These are phyloP conservation scores for Tuber brumale DNA, from an alignment of 495 filamentous ascomycete species.

Conservation along the genomic window DNA sequence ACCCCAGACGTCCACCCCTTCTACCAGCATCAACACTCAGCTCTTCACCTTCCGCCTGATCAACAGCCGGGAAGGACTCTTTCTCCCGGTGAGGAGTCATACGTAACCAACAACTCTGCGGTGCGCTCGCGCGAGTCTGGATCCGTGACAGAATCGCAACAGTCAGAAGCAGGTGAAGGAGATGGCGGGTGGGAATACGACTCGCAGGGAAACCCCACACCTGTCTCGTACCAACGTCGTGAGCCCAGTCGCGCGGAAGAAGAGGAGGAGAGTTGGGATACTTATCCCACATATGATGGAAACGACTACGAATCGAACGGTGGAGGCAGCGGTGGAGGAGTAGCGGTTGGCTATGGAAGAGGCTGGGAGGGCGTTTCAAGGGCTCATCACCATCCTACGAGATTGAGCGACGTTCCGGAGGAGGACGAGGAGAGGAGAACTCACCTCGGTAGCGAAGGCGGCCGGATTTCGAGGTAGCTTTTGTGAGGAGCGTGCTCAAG, in stretches of 20 bases:
- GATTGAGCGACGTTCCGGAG: constrained; percentile 90
- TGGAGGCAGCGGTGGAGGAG: constrained; percentile 22
- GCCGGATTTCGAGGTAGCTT: constrained; percentile 34
- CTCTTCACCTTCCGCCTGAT: constrained; percentile 34
- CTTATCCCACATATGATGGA: constrained; percentile 40
- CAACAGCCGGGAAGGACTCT: constrained; percentile 28
- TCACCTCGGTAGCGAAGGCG: constrained; percentile 30
- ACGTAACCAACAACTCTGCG: constrained; percentile 32
- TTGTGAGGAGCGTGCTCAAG: constrained; percentile 35
- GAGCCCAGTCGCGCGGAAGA: constrained; percentile 30
- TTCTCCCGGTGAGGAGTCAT: constrained; percentile 32
- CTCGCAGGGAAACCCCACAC: constrained; percentile 48
- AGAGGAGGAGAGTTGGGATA: constrained; percentile 35
- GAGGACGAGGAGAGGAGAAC: constrained; percentile 66
- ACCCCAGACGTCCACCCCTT: constrained; percentile 20
- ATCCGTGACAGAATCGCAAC: constrained; percentile 42
- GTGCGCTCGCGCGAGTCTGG: constrained; percentile 36
- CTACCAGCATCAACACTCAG: constrained; percentile 41
- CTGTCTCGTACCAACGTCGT: constrained; percentile 40
- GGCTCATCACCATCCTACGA: constrained; percentile 81
- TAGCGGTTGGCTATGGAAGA: constrained; percentile 38
- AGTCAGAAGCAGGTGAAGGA: constrained; percentile 53
- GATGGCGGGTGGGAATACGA: constrained; percentile 51
- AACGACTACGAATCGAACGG: constrained; percentile 31
- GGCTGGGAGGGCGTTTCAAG: constrained; percentile 77